A percentile compares a stretch with the other conserved stretches of the same genome.
phyloP scores from a whole-genome alignment of 2,329 filamentous ascomycete genomes.

The Alternaria panax region DNA sequence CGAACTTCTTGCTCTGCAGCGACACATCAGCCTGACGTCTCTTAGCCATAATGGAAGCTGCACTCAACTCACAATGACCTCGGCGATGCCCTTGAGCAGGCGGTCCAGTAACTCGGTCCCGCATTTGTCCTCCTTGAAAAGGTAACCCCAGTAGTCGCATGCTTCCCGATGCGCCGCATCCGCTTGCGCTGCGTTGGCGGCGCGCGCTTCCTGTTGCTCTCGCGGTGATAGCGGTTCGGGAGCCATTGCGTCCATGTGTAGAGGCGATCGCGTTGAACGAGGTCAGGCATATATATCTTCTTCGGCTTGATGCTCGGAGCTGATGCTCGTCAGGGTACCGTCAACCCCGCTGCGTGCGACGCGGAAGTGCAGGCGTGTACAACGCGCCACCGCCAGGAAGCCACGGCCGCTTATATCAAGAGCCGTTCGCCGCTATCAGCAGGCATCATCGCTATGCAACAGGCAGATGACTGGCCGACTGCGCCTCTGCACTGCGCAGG shows the following conservation, averaged over 20 bases:
- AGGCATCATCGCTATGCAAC: conserved; percentile 20
- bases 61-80: conserved; percentile 52
- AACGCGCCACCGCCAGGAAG: conserved; percentile 14
- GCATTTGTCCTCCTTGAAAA: conserved; percentile 61
- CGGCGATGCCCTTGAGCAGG: conserved; percentile 56
- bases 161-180: conserved; percentile 53
- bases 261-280: conserved; percentile 4
- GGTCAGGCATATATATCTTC: conserved; percentile 17
- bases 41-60: not conserved
- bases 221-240: conserved; percentile 33
- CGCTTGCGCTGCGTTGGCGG: conserved; percentile 27
- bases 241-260: conserved; percentile 35
- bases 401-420: conserved; percentile 20
- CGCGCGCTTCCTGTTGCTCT: conserved; percentile 26
- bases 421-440: conserved; percentile 18
- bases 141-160: conserved; percentile 59
- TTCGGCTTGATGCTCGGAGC: conserved; percentile 26
- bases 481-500: conserved; percentile 34
- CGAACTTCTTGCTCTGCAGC: conserved; percentile 52
- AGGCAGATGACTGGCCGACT: conserved; percentile 35
- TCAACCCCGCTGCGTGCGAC: conserved; percentile 28
- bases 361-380: conserved; percentile 16
- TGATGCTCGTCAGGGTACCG: conserved; percentile 27
- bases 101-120: conserved; percentile 57
- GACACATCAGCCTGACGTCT: conserved; percentile 18